phyloP scores from a whole-genome alignment of 2,329 filamentous ascomycete genomes.

The Curvularia hawaiiensis region DNA sequence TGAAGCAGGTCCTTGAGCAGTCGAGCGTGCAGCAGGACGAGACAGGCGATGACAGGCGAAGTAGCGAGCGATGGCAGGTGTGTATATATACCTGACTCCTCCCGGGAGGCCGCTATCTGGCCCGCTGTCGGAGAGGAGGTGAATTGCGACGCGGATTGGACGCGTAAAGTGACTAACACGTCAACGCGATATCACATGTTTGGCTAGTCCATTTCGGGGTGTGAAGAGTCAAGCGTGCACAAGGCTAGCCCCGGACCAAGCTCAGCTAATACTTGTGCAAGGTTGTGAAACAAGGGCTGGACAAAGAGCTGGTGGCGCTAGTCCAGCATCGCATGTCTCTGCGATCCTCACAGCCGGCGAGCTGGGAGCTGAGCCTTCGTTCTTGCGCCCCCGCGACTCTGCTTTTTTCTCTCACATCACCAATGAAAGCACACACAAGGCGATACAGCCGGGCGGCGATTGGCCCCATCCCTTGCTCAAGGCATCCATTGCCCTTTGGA shows the following conservation, averaged over 20 bases:
- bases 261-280: slow-evolving; percentile 34
- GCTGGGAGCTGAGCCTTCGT: neutral
- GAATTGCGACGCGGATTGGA: slow-evolving; percentile 43
- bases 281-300: slow-evolving; percentile 32
- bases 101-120: slow-evolving; percentile 40
- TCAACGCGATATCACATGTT: slow-evolving; percentile 47
- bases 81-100: slow-evolving; percentile 43
- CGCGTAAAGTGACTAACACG: slow-evolving; percentile 38
- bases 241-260: slow-evolving; percentile 27
- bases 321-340: slow-evolving; percentile 8
- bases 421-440: slow-evolving; percentile 9
- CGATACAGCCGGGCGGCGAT: slow-evolving; percentile 19
- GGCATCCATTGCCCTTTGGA: neutral
- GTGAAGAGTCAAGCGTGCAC: slow-evolving; percentile 32
- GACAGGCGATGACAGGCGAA: slow-evolving; percentile 35
- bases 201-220: slow-evolving; percentile 22
- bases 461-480: slow-evolving; percentile 8
- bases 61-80: slow-evolving; percentile 29
- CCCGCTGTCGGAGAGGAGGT: slow-evolving; percentile 30
- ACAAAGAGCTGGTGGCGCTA: slow-evolving; percentile 30
- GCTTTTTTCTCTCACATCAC: slow-evolving; percentile 1
- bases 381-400: neutral
- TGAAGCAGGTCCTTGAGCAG: slow-evolving; percentile 40
- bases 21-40: slow-evolving; percentile 23
- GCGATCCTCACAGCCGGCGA: neutral